Evolutionary conservation across 2,329 filamentous ascomycete species (phyloP).

Genomic region (Sporothrix curviconia): DNA sequence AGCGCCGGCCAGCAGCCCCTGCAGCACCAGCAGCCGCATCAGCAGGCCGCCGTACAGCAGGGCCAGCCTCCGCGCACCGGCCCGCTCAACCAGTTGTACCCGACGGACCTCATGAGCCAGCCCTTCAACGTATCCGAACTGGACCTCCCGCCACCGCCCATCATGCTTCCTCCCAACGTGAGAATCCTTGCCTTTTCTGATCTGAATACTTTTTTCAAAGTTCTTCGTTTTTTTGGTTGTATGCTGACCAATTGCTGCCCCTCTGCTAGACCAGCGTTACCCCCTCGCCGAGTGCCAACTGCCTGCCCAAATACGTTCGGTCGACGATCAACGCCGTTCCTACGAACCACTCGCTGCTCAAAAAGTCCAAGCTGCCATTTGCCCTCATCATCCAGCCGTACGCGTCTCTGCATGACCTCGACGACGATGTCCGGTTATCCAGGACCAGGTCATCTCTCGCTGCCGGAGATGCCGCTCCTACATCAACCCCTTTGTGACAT

Average conservation of each 20-base stretch:
- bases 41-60: constrained; percentile 45
- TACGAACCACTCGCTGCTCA: constrained; percentile 84
- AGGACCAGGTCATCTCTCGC: constrained; percentile 94
- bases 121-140: constrained; percentile 92
- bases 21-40: constrained; percentile 35
- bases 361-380: constrained; percentile 94
- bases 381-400: constrained; percentile 96
- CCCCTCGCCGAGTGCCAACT: constrained; percentile 84
- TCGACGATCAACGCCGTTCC: constrained; percentile 93
- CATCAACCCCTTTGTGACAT: constrained; percentile 95
- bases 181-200: constrained; percentile 34
- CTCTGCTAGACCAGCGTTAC: constrained; percentile 72
- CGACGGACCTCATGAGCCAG: constrained; percentile 84
- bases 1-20: constrained; percentile 49
- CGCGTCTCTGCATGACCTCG: constrained; percentile 81
- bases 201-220: neutral
- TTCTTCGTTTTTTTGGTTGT: neutral
- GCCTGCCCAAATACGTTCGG: constrained; percentile 85
- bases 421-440: constrained; percentile 83
- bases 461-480: constrained; percentile 94
- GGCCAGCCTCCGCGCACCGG: constrained; percentile 40
- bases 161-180: constrained; percentile 87
- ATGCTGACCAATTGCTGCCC: constrained; percentile 13
- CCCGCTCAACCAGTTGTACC: constrained; percentile 79
- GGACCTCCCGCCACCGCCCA: constrained; percentile 83